A percentile compares a stretch with the other conserved stretches of the same genome.
phyloP scores from a whole-genome alignment of 2,329 filamentous ascomycete species.

The Daldinia eschscholtzii region DNA sequence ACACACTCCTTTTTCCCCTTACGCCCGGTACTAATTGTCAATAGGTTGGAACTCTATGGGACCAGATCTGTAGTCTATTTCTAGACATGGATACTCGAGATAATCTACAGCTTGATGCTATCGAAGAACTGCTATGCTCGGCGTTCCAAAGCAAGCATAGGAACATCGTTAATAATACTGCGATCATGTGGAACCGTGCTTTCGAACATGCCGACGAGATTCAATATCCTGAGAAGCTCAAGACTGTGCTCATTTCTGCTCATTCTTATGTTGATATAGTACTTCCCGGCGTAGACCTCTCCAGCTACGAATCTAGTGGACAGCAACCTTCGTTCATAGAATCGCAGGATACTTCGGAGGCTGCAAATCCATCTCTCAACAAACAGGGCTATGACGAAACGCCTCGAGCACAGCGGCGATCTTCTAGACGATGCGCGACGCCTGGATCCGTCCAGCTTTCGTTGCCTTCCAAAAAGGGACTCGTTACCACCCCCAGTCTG shows the following conservation, averaged over 20 bases:
- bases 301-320: conserved; percentile 56
- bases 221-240: conserved; percentile 74
- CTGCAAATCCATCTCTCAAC: conserved; percentile 49
- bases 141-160: conserved; percentile 70
- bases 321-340: conserved; percentile 60
- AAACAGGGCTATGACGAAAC: conserved; percentile 33
- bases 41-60: conserved; percentile 65
- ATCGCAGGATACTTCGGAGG: conserved; percentile 61
- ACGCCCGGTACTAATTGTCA: conserved; percentile 25
- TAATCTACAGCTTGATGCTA: conserved; percentile 61
- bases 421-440: conserved; percentile 51
- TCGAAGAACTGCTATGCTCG: conserved; percentile 68
- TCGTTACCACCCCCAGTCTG: conserved; percentile 46
- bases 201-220: conserved; percentile 72
- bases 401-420: conserved; percentile 37
- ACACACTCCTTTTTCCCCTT: background rate
- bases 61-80: conserved; percentile 59
- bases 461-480: conserved; percentile 47
- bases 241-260: conserved; percentile 71
- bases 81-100: conserved; percentile 54
- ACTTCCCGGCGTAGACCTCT: conserved; percentile 59
- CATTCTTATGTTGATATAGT: conserved; percentile 64
- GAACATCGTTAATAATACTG: conserved; percentile 64
- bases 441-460: conserved; percentile 53
- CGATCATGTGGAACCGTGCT: conserved; percentile 75